Evolutionary conservation across 495 filamentous ascomycete genomes (phyloP).

Genomic region (Penicillium cataractarum): DNA sequence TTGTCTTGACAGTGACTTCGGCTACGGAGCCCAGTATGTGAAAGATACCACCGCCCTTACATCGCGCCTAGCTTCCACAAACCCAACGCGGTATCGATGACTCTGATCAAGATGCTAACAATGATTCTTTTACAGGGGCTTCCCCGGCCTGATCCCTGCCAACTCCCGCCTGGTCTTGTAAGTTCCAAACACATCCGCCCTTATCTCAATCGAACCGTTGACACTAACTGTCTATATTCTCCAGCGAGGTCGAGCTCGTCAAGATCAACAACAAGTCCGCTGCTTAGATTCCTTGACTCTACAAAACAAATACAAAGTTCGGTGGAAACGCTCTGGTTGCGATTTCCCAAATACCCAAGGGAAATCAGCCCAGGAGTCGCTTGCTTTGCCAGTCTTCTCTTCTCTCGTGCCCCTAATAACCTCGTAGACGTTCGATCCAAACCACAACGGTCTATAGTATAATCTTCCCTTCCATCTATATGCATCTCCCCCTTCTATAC

Average conservation of each 20-base stretch:
- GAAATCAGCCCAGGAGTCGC: not conserved
- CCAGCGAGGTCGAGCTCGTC: slow-evolving; percentile 51
- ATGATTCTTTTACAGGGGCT: slow-evolving; percentile 47
- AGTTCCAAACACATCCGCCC: slow-evolving; percentile 26
- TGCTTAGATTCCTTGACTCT: not conserved
- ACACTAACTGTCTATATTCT: slow-evolving; percentile 7
- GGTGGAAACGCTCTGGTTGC: not conserved
- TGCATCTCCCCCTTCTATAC: slow-evolving; percentile 9
- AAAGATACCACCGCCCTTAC: not conserved
- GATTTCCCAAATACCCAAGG: not conserved
- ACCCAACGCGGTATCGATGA: not conserved
- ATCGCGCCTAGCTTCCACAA: not conserved
- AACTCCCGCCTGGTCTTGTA: slow-evolving; percentile 55
- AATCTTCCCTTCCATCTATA: not conserved
- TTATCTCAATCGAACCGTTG: not conserved
- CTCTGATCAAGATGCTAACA: not conserved
- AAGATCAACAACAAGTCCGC: slow-evolving; percentile 42
- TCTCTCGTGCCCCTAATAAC: not conserved
- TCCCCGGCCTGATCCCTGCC: slow-evolving; percentile 63
- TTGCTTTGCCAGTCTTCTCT: slow-evolving; percentile 1
- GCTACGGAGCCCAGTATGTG: slow-evolving; percentile 72
- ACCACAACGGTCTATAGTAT: not conserved
- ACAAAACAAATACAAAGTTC: slow-evolving; percentile 5
- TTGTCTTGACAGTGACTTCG: slow-evolving; percentile 64
- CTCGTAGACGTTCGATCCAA: not conserved